These are phyloP conservation scores for Abelmoschus esculentus DNA, from an alignment of 345 rosid species.

Conservation along the genomic window DNA sequence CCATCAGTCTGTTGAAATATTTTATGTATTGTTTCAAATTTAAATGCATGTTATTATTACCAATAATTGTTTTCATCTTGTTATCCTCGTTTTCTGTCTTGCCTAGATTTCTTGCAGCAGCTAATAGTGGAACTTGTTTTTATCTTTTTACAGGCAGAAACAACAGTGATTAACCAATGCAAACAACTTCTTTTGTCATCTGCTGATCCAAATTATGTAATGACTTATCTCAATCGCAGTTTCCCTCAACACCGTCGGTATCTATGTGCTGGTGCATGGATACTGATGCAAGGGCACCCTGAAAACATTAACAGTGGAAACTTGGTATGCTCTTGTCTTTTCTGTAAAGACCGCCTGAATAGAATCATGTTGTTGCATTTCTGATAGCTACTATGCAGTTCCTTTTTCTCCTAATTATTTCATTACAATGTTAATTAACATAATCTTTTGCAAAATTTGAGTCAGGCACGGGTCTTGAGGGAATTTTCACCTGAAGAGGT, in stretches of 20 bases:
- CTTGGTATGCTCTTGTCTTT: conserved; percentile 42
- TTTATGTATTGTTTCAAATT: background rate
- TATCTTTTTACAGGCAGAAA: conserved; percentile 51
- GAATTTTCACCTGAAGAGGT: conserved; percentile 97
- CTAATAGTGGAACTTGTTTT: conserved; percentile 8
- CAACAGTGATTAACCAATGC: conserved; percentile 88
- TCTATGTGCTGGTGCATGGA: conserved; percentile 96
- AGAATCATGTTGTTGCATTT: conserved; percentile 4
- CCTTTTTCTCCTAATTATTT: conserved; percentile 7
- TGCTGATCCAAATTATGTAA: conserved; percentile 68
- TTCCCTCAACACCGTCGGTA: conserved; percentile 77
- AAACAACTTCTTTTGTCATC: conserved; percentile 82
- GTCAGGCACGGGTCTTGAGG: conserved; percentile 71
- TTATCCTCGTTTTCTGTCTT: background rate
- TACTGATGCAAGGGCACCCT: conserved; percentile 86
- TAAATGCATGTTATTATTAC: background rate
- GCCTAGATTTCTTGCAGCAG: conserved; percentile 7
- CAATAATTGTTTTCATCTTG: background rate
- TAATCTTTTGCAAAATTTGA: conserved; percentile 16
- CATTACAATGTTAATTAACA: conserved; percentile 7
- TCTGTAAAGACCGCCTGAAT: conserved; percentile 7
- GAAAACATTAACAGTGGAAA: conserved; percentile 81
- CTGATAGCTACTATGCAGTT: background rate
- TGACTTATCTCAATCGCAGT: conserved; percentile 72
- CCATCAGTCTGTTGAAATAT: background rate